Evolutionary conservation across 192 early-diverging fungal genomes (phyloP).

Genomic region (Entomortierella parvispora): DNA sequence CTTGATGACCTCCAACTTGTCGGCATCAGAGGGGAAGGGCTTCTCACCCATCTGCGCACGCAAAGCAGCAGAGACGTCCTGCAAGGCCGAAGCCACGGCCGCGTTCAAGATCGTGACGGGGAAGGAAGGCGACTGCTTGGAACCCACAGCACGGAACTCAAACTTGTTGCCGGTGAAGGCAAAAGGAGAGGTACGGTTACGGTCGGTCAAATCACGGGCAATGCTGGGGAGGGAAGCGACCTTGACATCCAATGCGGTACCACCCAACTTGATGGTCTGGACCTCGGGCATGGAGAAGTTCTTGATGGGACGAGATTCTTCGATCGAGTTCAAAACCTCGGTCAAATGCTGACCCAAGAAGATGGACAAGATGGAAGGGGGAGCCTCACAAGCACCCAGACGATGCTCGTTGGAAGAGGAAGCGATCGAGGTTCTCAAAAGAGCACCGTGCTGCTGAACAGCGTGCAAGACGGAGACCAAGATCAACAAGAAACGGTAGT

Average conservation of each 20-base stretch:
- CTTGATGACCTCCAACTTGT: conserved; percentile 90
- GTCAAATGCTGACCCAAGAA: conserved; percentile 98
- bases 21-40: conserved; percentile 80
- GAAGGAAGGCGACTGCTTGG: conserved; percentile 98
- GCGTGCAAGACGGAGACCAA: conserved; percentile 92
- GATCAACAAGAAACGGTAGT: conserved; percentile 98
- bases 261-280: conserved; percentile 92
- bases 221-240: conserved; percentile 92
- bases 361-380: conserved; percentile 96
- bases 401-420: conserved; percentile 98
- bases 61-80: conserved; percentile 77
- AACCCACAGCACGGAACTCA: conserved; percentile 99
- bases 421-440: conserved; percentile 92
- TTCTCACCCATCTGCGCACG: conserved; percentile 86
- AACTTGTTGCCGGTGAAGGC: conserved; percentile 99
- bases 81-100: conserved; percentile 86
- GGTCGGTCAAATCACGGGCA: conserved; percentile 96
- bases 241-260: conserved; percentile 95
- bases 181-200: conserved; percentile 99
- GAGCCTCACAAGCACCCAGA: conserved; percentile 98
- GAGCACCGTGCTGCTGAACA: conserved; percentile 90
- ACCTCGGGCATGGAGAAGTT: conserved; percentile 91
- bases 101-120: conserved; percentile 94
- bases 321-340: conserved; percentile 94
- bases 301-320: conserved; percentile 87